Evolutionary conservation across 345 rosid species (phyloP), one percentile per base, ranked within the genome.

Genomic region (Nephelium lappaceum): DNA sequence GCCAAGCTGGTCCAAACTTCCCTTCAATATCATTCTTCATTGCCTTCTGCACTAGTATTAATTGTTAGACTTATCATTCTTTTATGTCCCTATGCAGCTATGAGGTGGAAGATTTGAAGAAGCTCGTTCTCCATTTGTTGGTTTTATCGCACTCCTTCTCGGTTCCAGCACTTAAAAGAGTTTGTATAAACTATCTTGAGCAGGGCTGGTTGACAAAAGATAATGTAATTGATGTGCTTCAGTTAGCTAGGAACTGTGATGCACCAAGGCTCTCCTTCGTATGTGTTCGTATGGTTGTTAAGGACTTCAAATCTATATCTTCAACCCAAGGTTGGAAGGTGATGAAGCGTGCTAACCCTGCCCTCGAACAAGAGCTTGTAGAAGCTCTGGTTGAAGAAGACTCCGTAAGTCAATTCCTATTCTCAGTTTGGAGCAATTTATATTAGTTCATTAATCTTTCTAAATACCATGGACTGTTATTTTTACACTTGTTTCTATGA

Each of bases 261-360:
- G 92, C 92, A 0, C 82, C 92, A 24, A 86, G 92, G 71, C 92
- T 94, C 62, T 77, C 83, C 84, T 85, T 86, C 65, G 15, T 85
- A 68, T 96, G 98, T 76, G 67, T 86, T 24, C 91, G 87, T 38
- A 87, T 86, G 92, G 80, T 90, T 60, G 83, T 93, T 65, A 91
- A 85, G 82, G 92, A 94, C 86, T 92, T 94, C 82, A 90, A 89
- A 86, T 79, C 92, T 77, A 72, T 94, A 74, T 88, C 94, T 73
- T 78, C 82, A 45, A 90, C 95, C 42, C 97, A 96, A 55, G 98
- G 94, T 68, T 93, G 98, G 99, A 91, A 86, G 78, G 91, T 89
- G 60, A 91, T 96, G 98, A 89, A 61, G 85, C 81, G 73, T 45
- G 81, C 84, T 67, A 83, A 91, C 83, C 95, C 94, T 77, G 84